A percentile compares a stretch with the other conserved stretches of the same genome.
These are phyloP conservation scores for Ganoderma sinense DNA, from an alignment of 1,284 basidiomycete species.

Conservation along the genomic window DNA sequence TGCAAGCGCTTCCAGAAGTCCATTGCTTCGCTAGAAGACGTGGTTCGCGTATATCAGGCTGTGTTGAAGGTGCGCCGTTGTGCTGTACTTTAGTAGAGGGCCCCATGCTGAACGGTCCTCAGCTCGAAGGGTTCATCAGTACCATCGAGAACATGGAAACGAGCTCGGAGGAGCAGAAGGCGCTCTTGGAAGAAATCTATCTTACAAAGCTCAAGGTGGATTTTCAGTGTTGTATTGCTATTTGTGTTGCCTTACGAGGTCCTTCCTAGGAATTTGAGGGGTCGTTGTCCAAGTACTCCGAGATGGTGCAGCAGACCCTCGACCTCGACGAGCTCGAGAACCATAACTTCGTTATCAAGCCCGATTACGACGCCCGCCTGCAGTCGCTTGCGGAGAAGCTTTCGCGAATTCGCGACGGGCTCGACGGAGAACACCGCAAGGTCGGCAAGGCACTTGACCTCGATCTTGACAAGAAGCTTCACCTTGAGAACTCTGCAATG, in stretches of 20 bases:
- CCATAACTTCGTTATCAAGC: conserved; percentile 93
- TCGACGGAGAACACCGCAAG: conserved; percentile 85
- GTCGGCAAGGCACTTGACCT: conserved; percentile 81
- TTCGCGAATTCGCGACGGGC: conserved; percentile 70
- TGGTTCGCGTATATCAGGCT: conserved; percentile 96
- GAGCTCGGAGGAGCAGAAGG: conserved; percentile 54
- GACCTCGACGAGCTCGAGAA: conserved; percentile 87
- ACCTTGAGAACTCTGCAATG: conserved; percentile 90
- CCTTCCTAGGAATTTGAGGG: conserved; percentile 63
- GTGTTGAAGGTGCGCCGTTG: conserved; percentile 58
- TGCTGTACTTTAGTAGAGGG: background rate
- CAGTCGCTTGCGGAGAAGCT: conserved; percentile 77
- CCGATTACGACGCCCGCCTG: conserved; percentile 87
- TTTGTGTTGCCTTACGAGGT: background rate
- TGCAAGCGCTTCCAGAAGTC: conserved; percentile 93
- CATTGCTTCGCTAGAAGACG: conserved; percentile 90
- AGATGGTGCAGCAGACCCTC: conserved; percentile 96
- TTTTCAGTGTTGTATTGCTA: background rate
- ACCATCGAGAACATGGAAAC: conserved; percentile 62
- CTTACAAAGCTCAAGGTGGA: conserved; percentile 66
- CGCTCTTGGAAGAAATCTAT: conserved; percentile 75
- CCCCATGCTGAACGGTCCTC: background rate
- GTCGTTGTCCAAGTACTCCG: conserved; percentile 81
- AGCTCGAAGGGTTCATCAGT: conserved; percentile 83
- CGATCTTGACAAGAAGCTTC: conserved; percentile 96